These are phyloP conservation scores for Xylaria bambusicola DNA, from an alignment of 495 filamentous ascomycete species.

Conservation along the genomic window DNA sequence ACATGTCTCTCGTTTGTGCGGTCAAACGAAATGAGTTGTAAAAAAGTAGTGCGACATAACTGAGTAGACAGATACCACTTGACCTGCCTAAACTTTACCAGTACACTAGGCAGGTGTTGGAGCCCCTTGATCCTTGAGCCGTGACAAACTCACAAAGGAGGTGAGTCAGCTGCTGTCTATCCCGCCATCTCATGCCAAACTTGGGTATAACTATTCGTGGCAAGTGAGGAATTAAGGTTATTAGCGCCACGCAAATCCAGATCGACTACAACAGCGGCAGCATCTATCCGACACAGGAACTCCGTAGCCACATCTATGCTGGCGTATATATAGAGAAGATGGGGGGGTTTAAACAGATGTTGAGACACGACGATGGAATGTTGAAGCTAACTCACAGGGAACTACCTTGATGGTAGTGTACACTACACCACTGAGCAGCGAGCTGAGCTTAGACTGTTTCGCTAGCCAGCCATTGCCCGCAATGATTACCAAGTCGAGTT, in stretches of 20 bases:
- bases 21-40: constrained; percentile 12
- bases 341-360: neutral
- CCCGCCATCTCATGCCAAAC: neutral
- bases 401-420: neutral
- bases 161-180: neutral
- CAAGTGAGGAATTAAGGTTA: constrained; percentile 4
- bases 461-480: constrained; percentile 9
- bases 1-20: constrained; percentile 15
- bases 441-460: constrained; percentile 1
- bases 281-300: neutral
- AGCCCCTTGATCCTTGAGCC: too few relatives aligned
- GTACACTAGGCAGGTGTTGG: too few relatives aligned
- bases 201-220: neutral
- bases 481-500: constrained; percentile 11
- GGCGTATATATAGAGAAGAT: too few relatives aligned
- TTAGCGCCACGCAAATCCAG: constrained; percentile 8
- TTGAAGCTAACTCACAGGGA: too few relatives aligned
- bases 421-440: neutral
- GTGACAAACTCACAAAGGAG: too few relatives aligned
- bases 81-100: too few relatives aligned
- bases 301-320: neutral
- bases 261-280: constrained; percentile 1
- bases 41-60: constrained; percentile 10
- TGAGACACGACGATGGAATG: too few relatives aligned
- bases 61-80: neutral